These are phyloP conservation scores for Brassica carinata DNA, from an alignment of 345 rosid species.

Conservation along the genomic window DNA sequence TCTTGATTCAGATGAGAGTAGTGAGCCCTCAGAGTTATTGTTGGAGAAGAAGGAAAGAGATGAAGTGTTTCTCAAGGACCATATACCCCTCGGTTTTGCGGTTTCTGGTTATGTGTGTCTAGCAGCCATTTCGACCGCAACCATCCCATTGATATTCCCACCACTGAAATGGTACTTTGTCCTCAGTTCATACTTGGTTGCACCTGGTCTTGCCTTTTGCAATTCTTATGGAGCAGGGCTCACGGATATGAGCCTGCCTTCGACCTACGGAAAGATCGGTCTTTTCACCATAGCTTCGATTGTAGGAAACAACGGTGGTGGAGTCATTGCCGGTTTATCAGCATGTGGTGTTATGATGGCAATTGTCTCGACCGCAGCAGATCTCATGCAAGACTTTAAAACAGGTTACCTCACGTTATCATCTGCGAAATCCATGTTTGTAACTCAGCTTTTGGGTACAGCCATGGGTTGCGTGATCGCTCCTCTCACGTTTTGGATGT, in stretches of 20 bases:
- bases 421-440: constrained; percentile 91
- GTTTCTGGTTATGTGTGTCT: background rate
- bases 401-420: constrained; percentile 85
- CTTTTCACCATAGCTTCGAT: constrained; percentile 82
- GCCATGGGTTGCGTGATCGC: constrained; percentile 94
- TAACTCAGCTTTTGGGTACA: constrained; percentile 79
- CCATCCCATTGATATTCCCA: background rate
- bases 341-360: constrained; percentile 93
- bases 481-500: constrained; percentile 86
- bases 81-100: background rate
- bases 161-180: constrained; percentile 77
- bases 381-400: constrained; percentile 97
- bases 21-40: background rate
- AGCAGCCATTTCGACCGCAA: background rate
- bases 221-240: constrained; percentile 89
- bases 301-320: constrained; percentile 71
- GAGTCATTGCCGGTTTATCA: constrained; percentile 86
- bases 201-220: constrained; percentile 94
- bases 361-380: constrained; percentile 91
- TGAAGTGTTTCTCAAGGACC: background rate
- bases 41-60: background rate
- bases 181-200: constrained; percentile 72
- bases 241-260: constrained; percentile 78
- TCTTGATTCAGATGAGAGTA: background rate
- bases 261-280: constrained; percentile 92